Percentiles rank a stretch among this genome's conserved stretches.
Conservation (phyloP, 2,329 filamentous ascomycete genomes). For the Trichocomaceae sp. region DNA sequence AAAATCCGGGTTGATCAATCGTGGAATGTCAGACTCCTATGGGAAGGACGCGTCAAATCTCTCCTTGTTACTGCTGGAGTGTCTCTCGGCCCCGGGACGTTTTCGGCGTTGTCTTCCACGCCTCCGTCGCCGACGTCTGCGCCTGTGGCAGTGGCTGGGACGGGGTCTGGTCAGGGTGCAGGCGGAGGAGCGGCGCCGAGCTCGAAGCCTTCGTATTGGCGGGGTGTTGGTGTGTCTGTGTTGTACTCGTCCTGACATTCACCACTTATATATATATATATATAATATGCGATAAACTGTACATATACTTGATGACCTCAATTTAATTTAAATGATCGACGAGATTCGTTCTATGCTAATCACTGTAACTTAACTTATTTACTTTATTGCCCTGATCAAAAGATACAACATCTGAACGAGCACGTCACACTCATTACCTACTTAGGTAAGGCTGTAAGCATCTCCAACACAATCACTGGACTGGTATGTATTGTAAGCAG, state of each 20-base stretch:
- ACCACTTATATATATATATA: not conserved
- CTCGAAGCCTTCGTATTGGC: constrained; percentile 32
- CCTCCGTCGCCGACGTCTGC: constrained; percentile 18
- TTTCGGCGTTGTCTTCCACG: constrained; percentile 24
- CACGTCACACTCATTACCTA: not conserved
- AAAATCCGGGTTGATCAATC: constrained; percentile 88
- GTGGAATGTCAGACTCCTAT: constrained; percentile 75
- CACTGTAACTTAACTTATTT: not conserved
- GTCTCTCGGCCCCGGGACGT: constrained; percentile 59
- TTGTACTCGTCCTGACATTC: constrained; percentile 35
- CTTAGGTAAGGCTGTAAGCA: too few relatives aligned
- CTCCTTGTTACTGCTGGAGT: constrained; percentile 86
- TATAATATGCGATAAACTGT: constrained; percentile 5
- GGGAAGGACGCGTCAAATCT: constrained; percentile 91
- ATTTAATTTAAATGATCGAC: not conserved
- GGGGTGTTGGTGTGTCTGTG: constrained; percentile 37
- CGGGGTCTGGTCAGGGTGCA: constrained; percentile 10
- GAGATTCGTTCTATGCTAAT: not conserved
- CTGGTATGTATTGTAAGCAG: not conserved
- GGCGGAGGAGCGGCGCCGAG: constrained; percentile 10
- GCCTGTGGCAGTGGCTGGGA: not conserved
- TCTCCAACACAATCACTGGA: not conserved
- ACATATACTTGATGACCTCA: constrained; percentile 4
- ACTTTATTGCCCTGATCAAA: not conserved
- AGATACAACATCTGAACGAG: not conserved